Base-by-base conservation (phyloP, 441 rosid genomes). In the Flueggea neowawraea region DNA sequence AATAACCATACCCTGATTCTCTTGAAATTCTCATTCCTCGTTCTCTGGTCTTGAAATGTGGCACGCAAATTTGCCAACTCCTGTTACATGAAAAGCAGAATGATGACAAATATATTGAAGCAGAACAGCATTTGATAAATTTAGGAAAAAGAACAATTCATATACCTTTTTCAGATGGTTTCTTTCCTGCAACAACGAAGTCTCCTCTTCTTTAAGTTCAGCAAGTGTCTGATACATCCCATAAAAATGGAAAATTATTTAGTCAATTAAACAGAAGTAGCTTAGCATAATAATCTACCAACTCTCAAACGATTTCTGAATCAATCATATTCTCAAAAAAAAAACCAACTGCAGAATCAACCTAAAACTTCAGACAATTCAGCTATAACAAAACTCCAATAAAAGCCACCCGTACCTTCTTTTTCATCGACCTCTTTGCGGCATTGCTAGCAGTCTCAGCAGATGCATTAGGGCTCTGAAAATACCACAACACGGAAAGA, bases 131-230 rank as follows among this genome's bases (percentile, higher is more conserved):
- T 2, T 5, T 5, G 9, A 36, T 36, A 36, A 1, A 36, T 5
- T 36, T 15, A 33, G n/a, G 45, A 16, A 15, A 8, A n/a, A 41
- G 16, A 58, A 54, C 6, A 16, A 32, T 5, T 16, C 32, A 12
- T 57, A 53, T 41, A 82, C 98, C 91, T 76, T 82, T 49, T 75
- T 69, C 67, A 92, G 82, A 58, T 68, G 45, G 10, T 63, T 28
- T 68, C 80, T 82, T 73, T 92, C 96, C 70, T 85, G 79, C 74
- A 86, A 55, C 54, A 85, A 78, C 65, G 66, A 56, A 54, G 22
- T 71, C 72, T 84, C 96, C 75, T 84, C 96, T 44, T 74, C 80
- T 63, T 80, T 83, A 13, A 92, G 96, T 72, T 85, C 94, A 57
- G 83, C 87, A 76, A 81, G 83, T 6, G 97, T 84, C 98, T 93